These are phyloP conservation scores for Plasmodium blacklocki DNA, from an alignment of 169 alveolate genomes.

Conservation along the genomic window DNA sequence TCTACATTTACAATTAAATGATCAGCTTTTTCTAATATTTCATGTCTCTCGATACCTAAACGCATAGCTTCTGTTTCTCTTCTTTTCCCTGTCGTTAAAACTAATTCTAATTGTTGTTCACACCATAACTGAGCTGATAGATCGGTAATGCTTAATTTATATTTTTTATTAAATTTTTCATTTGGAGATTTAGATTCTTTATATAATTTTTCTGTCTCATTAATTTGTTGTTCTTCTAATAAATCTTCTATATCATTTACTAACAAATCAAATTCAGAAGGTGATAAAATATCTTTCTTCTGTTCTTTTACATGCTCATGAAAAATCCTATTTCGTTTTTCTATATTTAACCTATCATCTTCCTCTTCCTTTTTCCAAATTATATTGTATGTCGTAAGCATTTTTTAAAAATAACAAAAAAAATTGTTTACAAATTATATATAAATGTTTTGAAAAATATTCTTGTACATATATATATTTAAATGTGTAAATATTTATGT, in stretches of 20 bases:
- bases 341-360: slow-evolving; percentile 1
- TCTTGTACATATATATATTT: no score
- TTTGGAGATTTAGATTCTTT: slow-evolving; percentile 66
- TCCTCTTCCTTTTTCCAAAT: slow-evolving; percentile 67
- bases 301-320: slow-evolving; percentile 8
- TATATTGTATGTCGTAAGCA: slow-evolving; percentile 70
- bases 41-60: slow-evolving; percentile 86
- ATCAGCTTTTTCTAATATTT: slow-evolving; percentile 86
- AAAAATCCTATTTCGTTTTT: slow-evolving; percentile 5
- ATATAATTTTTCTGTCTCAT: slow-evolving; percentile 75
- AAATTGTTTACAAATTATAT: background rate
- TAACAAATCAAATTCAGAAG: slow-evolving; percentile 47
- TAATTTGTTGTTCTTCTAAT: slow-evolving; percentile 72
- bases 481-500: no score
- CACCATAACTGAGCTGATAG: slow-evolving; percentile 88
- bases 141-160: slow-evolving; percentile 86
- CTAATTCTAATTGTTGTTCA: slow-evolving; percentile 85
- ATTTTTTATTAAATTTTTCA: slow-evolving; percentile 80
- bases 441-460: background rate
- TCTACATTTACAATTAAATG: slow-evolving; percentile 85
- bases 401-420: slow-evolving; percentile 10
- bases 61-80: slow-evolving; percentile 87
- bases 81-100: slow-evolving; percentile 83
- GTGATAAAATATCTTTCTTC: background rate
- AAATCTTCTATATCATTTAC: slow-evolving; percentile 72